Percentiles rank a stretch among this genome's conserved stretches.
These are phyloP conservation scores for Eimeria necatrix DNA, from an alignment of 169 alveolate genomes.

Conservation along the genomic window DNA sequence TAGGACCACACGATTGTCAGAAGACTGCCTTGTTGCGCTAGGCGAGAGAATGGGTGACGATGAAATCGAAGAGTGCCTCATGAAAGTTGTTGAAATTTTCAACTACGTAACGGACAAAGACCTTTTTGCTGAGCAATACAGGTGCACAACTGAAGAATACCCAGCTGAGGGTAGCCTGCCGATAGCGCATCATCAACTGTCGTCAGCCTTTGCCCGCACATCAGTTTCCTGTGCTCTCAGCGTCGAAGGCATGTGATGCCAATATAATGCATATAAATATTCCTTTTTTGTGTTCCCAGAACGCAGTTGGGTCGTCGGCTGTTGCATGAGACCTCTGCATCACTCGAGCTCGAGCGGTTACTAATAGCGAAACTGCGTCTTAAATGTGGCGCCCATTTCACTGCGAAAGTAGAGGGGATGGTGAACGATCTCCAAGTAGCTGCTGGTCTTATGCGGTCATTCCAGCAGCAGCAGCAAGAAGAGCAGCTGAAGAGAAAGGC, in stretches of 20 bases:
- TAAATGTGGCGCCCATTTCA: constrained; percentile 92
- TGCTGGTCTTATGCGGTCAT: constrained; percentile 82
- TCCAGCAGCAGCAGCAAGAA: constrained; percentile 75
- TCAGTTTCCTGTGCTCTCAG: too few relatives aligned
- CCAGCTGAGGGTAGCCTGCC: too few relatives aligned
- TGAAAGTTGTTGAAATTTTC: constrained; percentile 88
- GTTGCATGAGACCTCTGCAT: constrained; percentile 87
- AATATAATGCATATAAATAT: too few relatives aligned
- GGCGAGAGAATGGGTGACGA: constrained; percentile 78
- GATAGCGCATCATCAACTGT: too few relatives aligned
- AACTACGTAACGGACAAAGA: constrained; percentile 91
- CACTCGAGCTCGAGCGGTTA: constrained; percentile 89
- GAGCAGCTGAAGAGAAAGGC: constrained; percentile 64
- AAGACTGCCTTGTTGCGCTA: background rate
- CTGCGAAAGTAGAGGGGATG: constrained; percentile 95
- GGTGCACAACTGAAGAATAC: background rate
- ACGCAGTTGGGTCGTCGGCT: constrained; percentile 88
- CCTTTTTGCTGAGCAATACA: constrained; percentile 90
- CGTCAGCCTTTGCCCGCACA: too few relatives aligned
- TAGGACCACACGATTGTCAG: background rate
- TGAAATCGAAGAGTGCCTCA: constrained; percentile 83
- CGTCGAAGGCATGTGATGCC: too few relatives aligned
- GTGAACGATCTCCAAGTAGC: constrained; percentile 86
- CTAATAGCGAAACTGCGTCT: constrained; percentile 90
- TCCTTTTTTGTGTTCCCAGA: constrained; percentile 53